A percentile compares a stretch with the other conserved stretches of the same genome.
phyloP scores from a whole-genome alignment of 306 rosid genomes.

The Betula pendula region DNA sequence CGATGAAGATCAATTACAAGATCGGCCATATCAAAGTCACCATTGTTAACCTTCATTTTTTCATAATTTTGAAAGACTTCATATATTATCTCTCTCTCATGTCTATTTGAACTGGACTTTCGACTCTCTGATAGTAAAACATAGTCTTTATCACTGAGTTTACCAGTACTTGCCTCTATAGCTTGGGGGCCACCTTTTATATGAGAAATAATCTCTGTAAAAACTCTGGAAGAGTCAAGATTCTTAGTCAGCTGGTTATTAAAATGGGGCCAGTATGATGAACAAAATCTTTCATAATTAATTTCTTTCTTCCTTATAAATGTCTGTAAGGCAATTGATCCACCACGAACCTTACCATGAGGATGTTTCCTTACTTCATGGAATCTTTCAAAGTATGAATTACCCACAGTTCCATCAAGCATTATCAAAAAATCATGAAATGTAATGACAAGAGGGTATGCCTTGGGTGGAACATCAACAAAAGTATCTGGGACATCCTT shows the following conservation, averaged over 20 bases:
- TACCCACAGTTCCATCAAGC: constrained; percentile 72
- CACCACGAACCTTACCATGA: constrained; percentile 25
- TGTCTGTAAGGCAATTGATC: constrained; percentile 52
- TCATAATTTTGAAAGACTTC: constrained; percentile 62
- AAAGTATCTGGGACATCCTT: constrained; percentile 60
- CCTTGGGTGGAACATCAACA: constrained; percentile 40
- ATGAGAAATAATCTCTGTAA: constrained; percentile 68
- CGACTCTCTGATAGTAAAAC: constrained; percentile 41
- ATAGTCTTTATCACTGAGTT: constrained; percentile 52
- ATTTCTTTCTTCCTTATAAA: constrained; percentile 64
- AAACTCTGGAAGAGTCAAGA: constrained; percentile 64
- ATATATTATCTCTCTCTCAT: constrained; percentile 51
- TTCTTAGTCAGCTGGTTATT: constrained; percentile 48
- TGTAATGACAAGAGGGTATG: constrained; percentile 72
- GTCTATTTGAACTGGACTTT: constrained; percentile 40
- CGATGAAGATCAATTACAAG: constrained; percentile 64
- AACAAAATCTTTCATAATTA: constrained; percentile 58
- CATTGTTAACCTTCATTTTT: constrained; percentile 55
- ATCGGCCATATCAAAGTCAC: constrained; percentile 77
- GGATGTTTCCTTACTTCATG: constrained; percentile 24
- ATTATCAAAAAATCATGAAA: constrained; percentile 76
- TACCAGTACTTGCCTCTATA: constrained; percentile 39
- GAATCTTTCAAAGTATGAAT: constrained; percentile 72
- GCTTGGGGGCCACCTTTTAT: constrained; percentile 63
- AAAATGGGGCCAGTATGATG: constrained; percentile 71